Conservation (phyloP, 2,329 filamentous ascomycete genomes). For the Talaromyces sp. region DNA sequence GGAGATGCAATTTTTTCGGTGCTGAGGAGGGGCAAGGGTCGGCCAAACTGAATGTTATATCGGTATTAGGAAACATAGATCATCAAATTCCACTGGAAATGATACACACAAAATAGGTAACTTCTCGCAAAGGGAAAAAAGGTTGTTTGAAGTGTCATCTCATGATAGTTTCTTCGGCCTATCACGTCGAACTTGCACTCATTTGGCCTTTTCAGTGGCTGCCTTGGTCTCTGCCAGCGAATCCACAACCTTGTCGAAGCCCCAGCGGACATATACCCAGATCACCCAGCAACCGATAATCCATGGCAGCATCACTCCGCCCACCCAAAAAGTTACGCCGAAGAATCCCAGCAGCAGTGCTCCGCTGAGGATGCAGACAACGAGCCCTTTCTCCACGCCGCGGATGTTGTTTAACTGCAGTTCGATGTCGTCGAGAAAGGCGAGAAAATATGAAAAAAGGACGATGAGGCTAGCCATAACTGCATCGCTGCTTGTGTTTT, state of each 20-base stretch:
- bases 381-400: background rate
- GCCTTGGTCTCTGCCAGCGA: background rate
- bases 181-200: background rate
- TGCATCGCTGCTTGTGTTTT: slow-evolving; percentile 1
- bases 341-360: background rate
- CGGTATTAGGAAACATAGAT: too few relatives aligned
- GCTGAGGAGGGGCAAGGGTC: too few relatives aligned
- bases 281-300: slow-evolving; percentile 2
- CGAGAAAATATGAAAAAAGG: slow-evolving; percentile 2
- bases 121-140: too few relatives aligned
- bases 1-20: too few relatives aligned
- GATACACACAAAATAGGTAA: too few relatives aligned
- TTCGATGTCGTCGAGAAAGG: slow-evolving; percentile 3
- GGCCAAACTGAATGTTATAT: too few relatives aligned
- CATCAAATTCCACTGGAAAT: background rate
- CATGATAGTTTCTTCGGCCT: background rate
- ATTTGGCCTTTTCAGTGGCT: background rate
- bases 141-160: background rate
- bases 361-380: background rate
- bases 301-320: background rate
- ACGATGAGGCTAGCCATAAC: slow-evolving; percentile 2
- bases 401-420: slow-evolving; percentile 1
- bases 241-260: background rate
- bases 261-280: background rate
- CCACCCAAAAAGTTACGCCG: background rate